Conservation (phyloP, 352 stramenopile species). For the Globisporangium uncinulatum region DNA sequence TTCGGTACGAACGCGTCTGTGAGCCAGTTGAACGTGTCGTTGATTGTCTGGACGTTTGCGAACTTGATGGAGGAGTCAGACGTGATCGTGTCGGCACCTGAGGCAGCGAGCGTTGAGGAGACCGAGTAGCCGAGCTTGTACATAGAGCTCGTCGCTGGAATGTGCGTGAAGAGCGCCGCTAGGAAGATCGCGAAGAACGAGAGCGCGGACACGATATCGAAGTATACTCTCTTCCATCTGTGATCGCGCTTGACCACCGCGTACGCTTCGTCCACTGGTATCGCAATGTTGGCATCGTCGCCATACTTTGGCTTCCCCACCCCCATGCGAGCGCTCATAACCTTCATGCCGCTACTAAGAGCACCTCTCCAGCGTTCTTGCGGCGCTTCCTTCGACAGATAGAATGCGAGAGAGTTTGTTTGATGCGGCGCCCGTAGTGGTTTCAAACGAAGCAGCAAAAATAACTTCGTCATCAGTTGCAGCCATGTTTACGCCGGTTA, state of each 20-base stretch:
- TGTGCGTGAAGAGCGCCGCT: constrained; percentile 38
- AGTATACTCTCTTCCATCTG: constrained; percentile 22
- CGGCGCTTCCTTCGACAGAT: no score
- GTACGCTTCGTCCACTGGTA: constrained; percentile 22
- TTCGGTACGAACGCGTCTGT: constrained; percentile 30
- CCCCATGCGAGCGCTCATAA: neutral
- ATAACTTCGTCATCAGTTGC: no score
- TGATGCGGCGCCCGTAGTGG: no score
- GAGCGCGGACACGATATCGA: constrained; percentile 26
- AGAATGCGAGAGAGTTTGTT: no score
- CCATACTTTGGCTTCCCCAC: neutral
- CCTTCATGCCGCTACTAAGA: constrained; percentile 2
- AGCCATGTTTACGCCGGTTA: no score
- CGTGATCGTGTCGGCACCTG: constrained; percentile 41
- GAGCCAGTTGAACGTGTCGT: constrained; percentile 44
- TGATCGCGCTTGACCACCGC: constrained; percentile 32
- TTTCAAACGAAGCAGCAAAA: no score
- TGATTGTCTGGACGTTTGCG: constrained; percentile 28
- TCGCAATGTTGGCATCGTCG: neutral
- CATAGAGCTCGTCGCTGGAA: constrained; percentile 23
- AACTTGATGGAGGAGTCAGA: constrained; percentile 40
- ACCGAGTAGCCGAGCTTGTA: constrained; percentile 31
- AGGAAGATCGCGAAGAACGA: constrained; percentile 40
- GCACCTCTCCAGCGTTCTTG: no score
- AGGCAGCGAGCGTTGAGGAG: constrained; percentile 24